Base-by-base conservation (phyloP, 495 filamentous ascomycete genomes). In the Platismatia glauca region DNA sequence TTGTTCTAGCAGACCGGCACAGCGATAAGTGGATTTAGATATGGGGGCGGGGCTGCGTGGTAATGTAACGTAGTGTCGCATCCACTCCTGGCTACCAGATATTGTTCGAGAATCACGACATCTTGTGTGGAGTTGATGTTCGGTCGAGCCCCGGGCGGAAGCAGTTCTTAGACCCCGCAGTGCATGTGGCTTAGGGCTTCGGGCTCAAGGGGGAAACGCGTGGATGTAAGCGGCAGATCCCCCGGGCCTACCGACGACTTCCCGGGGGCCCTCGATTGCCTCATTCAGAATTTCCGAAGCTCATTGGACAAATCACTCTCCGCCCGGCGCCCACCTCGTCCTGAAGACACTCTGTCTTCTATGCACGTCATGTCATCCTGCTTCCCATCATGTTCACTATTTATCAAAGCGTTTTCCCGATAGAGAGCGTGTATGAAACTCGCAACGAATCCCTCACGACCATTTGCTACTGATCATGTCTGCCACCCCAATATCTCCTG, bases 21-120 rank as follows among this genome's bases (percentile, higher is more conserved):
- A n/a, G n/a, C n/a, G n/a, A n/a, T n/a, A n/a, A n/a, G n/a, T n/a
- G n/a, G n/a, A n/a, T n/a, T n/a, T n/a, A n/a, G n/a, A n/a, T n/a
- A n/a, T n/a, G n/a, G n/a, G n/a, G n/a, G n/a, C n/a, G n/a, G n/a
- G n/a, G n/a, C n/a, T 22, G 39, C 20, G 3, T 24, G 44, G 24
- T 4, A 24, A 24, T 9, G 6, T 12, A 37, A 4, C 41, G 9
- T 24, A 46, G 44, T 1, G n/a, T 46, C 0, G n/a, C n/a, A 46
- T 46, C 44, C 3, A n/a, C 16, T n/a, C 9, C n/a, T 0, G 24
- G 9, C 20, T 46, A 22, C 44, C n/a, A 24, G 9, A 13, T 80
- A 85, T 76, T 50, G 71, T 66, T 16, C 71, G 70, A 5, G 13
- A 57, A 59, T 57, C 64, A 29, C 27, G 48, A 52, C 24, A 52